A percentile compares a stretch with the other conserved stretches of the same genome.
Evolutionary conservation across 352 stramenopile species (phyloP).

Genomic region (Pythium grandisporangium): DNA sequence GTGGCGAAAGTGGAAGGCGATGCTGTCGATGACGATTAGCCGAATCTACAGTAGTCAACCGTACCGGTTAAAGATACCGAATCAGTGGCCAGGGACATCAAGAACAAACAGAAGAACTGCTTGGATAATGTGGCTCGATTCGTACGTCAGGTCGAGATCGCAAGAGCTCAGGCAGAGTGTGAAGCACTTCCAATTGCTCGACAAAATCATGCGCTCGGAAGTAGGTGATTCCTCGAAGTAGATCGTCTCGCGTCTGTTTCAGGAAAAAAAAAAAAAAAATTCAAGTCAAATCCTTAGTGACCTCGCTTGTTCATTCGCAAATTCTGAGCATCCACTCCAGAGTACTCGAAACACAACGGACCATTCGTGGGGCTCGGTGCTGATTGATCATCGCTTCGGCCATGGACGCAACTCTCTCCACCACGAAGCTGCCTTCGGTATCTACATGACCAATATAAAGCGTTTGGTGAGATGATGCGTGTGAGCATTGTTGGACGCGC

Average conservation of each 20-base stretch:
- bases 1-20: slow-evolving; percentile 93
- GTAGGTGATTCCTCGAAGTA: slow-evolving; percentile 74
- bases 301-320: too few species aligned
- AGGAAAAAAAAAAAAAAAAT: slow-evolving; percentile 2
- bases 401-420: slow-evolving; percentile 83
- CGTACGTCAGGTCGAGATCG: slow-evolving; percentile 19
- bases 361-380: slow-evolving; percentile 39
- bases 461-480: too few species aligned
- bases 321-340: too few species aligned
- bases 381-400: slow-evolving; percentile 56
- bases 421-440: slow-evolving; percentile 90
- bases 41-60: slow-evolving; percentile 71
- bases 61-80: too few species aligned
- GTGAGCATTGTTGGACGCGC: too few species aligned
- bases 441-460: slow-evolving; percentile 45
- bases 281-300: slow-evolving; percentile 2
- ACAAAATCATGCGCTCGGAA: slow-evolving; percentile 82
- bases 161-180: slow-evolving; percentile 60
- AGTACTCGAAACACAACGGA: slow-evolving; percentile 3
- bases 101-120: too few species aligned
- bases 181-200: slow-evolving; percentile 84
- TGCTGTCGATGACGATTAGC: slow-evolving; percentile 88
- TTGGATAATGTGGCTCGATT: too few species aligned
- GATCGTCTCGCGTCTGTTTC: slow-evolving; percentile 53
- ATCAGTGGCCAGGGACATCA: too few species aligned